phyloP scores from a whole-genome alignment of 2,329 filamentous ascomycete genomes.

The Ceratocystis cacaofunesta region DNA sequence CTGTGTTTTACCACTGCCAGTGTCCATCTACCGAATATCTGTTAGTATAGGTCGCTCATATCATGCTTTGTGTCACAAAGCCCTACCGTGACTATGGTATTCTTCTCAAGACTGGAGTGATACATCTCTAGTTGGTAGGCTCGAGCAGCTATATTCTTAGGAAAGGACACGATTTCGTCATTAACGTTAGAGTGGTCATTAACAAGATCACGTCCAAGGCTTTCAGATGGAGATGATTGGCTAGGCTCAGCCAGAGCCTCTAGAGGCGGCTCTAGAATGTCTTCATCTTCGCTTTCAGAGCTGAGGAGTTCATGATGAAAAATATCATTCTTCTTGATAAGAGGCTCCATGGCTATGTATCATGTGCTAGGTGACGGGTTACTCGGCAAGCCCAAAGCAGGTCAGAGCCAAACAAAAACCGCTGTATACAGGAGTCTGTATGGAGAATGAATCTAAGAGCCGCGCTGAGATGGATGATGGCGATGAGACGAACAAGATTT shows the following conservation, averaged over 20 bases:
- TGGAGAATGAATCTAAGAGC: neutral
- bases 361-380: neutral
- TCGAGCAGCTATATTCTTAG: constrained; percentile 30
- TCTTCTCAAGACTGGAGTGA: constrained; percentile 49
- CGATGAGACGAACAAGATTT: neutral
- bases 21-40: constrained; percentile 53
- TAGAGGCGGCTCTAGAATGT: neutral
- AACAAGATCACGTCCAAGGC: too few species aligned
- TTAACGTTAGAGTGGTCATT: neutral
- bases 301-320: neutral
- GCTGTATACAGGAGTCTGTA: neutral
- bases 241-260: neutral
- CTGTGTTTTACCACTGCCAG: constrained; percentile 64
- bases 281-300: neutral
- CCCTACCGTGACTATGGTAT: constrained; percentile 56
- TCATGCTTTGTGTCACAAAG: constrained; percentile 16
- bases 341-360: neutral
- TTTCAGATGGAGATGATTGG: neutral
- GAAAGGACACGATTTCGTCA: neutral
- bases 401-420: neutral
- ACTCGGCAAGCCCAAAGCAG: neutral
- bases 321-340: neutral
- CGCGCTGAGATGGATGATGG: neutral
- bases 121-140: constrained; percentile 68
- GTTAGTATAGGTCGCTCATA: neutral